A percentile compares a stretch with the other conserved stretches of the same genome.
Evolutionary conservation across 495 filamentous ascomycete genomes (phyloP).

Genomic region (Apodospora peruviana): DNA sequence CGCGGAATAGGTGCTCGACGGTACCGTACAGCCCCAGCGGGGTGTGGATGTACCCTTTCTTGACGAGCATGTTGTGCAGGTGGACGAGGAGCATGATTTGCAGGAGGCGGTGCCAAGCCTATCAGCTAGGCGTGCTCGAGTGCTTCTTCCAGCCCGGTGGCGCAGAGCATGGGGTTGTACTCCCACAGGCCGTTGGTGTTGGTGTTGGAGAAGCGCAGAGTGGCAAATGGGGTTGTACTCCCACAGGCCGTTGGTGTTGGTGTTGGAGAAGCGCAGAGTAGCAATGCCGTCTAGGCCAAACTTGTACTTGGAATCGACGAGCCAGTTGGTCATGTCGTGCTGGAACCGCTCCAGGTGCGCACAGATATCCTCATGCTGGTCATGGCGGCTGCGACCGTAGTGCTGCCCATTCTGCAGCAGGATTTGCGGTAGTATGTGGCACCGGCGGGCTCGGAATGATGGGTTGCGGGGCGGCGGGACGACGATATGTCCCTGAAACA

Average conservation of each 20-base stretch:
- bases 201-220: conserved; percentile 36
- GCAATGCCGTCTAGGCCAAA: conserved; percentile 27
- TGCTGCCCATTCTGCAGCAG: no score
- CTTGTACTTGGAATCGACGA: conserved; percentile 39
- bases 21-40: conserved; percentile 14
- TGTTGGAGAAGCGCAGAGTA: conserved; percentile 38
- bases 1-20: not conserved
- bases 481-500: conserved; percentile 26
- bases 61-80: conserved; percentile 42
- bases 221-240: no score
- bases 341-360: no score
- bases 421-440: no score
- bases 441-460: conserved; percentile 28
- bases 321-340: conserved; percentile 33
- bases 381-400: no score
- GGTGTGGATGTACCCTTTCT: conserved; percentile 30
- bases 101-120: conserved; percentile 12
- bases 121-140: conserved; percentile 29
- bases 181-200: conserved; percentile 45
- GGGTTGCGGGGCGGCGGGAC: conserved; percentile 16
- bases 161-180: conserved; percentile 47
- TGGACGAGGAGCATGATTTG: conserved; percentile 15
- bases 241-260: no score
- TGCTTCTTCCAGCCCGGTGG: conserved; percentile 36
- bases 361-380: no score